Conservation (phyloP, 305 asterid species). For the Rubia peregrina region DNA sequence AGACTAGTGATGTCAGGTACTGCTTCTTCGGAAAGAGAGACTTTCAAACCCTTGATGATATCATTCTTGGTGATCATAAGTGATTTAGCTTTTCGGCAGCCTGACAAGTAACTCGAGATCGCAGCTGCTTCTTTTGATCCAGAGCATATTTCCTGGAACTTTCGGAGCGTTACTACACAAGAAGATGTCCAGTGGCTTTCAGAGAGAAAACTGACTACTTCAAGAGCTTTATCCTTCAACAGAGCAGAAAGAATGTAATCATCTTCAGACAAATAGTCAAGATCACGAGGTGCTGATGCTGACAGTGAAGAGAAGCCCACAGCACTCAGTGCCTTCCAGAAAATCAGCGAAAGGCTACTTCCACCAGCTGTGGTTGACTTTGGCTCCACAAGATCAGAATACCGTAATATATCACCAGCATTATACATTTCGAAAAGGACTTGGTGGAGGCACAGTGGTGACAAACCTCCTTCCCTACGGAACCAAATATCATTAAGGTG, state of each 20-base stretch:
- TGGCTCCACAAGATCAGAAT: slow-evolving; percentile 24
- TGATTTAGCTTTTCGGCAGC: slow-evolving; percentile 40
- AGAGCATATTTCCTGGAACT: slow-evolving; percentile 50
- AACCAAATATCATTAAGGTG: slow-evolving; percentile 55
- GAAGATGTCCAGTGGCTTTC: slow-evolving; percentile 64
- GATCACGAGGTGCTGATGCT: slow-evolving; percentile 11
- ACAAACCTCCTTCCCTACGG: slow-evolving; percentile 43
- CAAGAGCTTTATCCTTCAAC: slow-evolving; percentile 54
- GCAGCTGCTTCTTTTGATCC: slow-evolving; percentile 60
- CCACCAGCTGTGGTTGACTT: slow-evolving; percentile 13
- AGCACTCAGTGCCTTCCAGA: slow-evolving; percentile 36
- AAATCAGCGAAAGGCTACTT: slow-evolving; percentile 37
- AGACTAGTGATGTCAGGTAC: slow-evolving; percentile 40
- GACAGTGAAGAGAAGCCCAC: slow-evolving; percentile 24
- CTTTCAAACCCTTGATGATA: slow-evolving; percentile 71
- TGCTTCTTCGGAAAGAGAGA: slow-evolving; percentile 53
- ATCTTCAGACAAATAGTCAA: slow-evolving; percentile 34
- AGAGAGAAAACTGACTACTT: slow-evolving; percentile 45
- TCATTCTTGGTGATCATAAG: slow-evolving; percentile 38
- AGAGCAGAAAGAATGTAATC: slow-evolving; percentile 41
- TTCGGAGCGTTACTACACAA: slow-evolving; percentile 56
- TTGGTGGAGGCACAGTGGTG: slow-evolving; percentile 67
- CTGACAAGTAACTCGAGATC: slow-evolving; percentile 52
- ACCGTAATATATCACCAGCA: slow-evolving; percentile 47
- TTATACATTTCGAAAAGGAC: slow-evolving; percentile 66